Evolutionary conservation across 1,139 yeast genomes (phyloP).

Genomic region (Hemisphaericaspora subhashii): DNA sequence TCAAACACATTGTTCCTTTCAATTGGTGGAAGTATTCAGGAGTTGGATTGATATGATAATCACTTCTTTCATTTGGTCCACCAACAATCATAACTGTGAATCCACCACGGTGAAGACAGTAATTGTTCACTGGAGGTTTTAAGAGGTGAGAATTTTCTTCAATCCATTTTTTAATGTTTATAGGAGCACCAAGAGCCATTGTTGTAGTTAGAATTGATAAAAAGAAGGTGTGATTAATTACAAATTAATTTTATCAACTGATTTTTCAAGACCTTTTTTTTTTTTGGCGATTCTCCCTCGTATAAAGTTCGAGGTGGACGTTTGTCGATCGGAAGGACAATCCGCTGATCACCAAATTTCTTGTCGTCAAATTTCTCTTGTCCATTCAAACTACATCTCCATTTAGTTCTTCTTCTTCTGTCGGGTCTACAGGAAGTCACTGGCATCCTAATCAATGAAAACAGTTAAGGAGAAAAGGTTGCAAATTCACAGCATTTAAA

Average conservation of each 20-base stretch:
- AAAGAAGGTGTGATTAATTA: background rate
- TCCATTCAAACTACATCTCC: background rate
- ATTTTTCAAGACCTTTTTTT: background rate
- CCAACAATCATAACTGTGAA: slow-evolving; percentile 94
- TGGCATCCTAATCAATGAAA: too few relatives aligned
- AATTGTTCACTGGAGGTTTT: slow-evolving; percentile 92
- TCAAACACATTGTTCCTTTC: slow-evolving; percentile 81
- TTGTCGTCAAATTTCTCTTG: too few relatives aligned
- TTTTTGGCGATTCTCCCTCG: background rate
- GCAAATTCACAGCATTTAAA: too few relatives aligned
- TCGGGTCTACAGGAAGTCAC: too few relatives aligned
- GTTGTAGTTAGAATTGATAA: background rate
- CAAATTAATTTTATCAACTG: background rate
- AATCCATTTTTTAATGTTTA: slow-evolving; percentile 79
- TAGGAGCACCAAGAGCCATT: slow-evolving; percentile 64
- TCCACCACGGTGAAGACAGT: slow-evolving; percentile 86
- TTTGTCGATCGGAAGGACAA: background rate
- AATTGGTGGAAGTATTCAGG: slow-evolving; percentile 92
- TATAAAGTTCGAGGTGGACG: too few relatives aligned
- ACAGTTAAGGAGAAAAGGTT: too few relatives aligned
- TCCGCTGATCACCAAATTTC: background rate
- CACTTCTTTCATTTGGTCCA: slow-evolving; percentile 92
- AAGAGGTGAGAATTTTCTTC: slow-evolving; percentile 70
- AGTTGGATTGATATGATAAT: slow-evolving; percentile 89
- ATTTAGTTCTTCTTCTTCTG: too few relatives aligned